Evolutionary conservation across 2,329 filamentous ascomycete species (phyloP).

Genomic region (Fusarium sp.): DNA sequence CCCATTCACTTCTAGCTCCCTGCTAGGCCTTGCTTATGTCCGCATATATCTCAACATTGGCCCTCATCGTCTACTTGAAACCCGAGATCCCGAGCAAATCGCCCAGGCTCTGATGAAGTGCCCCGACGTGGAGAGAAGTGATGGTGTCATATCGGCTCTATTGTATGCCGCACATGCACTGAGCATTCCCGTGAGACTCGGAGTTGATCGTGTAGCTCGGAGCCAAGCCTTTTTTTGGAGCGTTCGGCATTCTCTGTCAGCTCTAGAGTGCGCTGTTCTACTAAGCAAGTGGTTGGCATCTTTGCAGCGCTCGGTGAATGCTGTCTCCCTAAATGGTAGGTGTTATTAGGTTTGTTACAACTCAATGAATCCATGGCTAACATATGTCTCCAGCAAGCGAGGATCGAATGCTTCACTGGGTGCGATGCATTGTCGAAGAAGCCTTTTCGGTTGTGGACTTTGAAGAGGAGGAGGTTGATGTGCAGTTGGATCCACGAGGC

Average conservation of each 20-base stretch:
- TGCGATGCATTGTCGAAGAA: slow-evolving; percentile 59
- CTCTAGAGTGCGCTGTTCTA: slow-evolving; percentile 66
- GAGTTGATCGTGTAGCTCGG: slow-evolving; percentile 65
- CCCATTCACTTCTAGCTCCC: slow-evolving; percentile 58
- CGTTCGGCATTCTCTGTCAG: slow-evolving; percentile 66
- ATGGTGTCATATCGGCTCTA: slow-evolving; percentile 61
- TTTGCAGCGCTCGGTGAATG: neutral
- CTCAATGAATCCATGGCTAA: neutral
- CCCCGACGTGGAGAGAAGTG: slow-evolving; percentile 59
- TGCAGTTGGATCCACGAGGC: slow-evolving; percentile 8
- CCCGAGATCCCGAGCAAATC: slow-evolving; percentile 55
- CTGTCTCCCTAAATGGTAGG: neutral
- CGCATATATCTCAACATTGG: slow-evolving; percentile 60
- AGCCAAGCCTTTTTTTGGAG: slow-evolving; percentile 70
- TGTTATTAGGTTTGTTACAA: neutral
- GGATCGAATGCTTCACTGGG: slow-evolving; percentile 60
- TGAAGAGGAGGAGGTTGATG: slow-evolving; percentile 14
- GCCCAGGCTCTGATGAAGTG: slow-evolving; percentile 52
- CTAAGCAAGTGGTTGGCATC: slow-evolving; percentile 61
- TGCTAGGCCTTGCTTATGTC: slow-evolving; percentile 60
- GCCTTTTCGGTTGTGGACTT: slow-evolving; percentile 54
- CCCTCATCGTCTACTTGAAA: slow-evolving; percentile 56
- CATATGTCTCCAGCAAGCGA: slow-evolving; percentile 50
- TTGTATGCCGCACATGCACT: slow-evolving; percentile 66
- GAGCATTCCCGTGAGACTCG: slow-evolving; percentile 66